These are phyloP conservation scores for Apiospora aurea DNA, from an alignment of 2,329 filamentous ascomycete genomes.

Conservation along the genomic window DNA sequence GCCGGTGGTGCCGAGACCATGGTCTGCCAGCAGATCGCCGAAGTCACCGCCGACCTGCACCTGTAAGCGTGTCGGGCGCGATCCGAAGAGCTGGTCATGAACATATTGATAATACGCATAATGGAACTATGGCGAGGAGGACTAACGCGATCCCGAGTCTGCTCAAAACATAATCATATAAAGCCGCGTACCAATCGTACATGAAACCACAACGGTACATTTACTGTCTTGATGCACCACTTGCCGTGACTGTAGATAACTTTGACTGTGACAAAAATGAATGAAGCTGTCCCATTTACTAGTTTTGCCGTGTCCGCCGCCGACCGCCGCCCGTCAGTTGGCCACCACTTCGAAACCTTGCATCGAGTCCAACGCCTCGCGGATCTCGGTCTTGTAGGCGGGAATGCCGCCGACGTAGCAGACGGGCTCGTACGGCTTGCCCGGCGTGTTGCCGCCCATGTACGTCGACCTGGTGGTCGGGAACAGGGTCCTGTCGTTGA, in stretches of 20 bases:
- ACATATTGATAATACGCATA: background rate
- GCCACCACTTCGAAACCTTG: constrained; percentile 26
- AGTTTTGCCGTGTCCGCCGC: no score
- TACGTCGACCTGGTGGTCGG: constrained; percentile 59
- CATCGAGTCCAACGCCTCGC: constrained; percentile 23
- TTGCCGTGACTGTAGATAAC: background rate
- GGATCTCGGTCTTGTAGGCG: constrained; percentile 37
- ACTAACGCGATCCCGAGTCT: background rate
- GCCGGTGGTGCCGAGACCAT: constrained; percentile 15
- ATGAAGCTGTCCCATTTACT: background rate
- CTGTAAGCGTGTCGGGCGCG: background rate
- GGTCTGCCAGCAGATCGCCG: constrained; percentile 8
- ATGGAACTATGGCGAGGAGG: background rate
- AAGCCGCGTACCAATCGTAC: background rate
- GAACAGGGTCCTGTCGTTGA: constrained; percentile 56
- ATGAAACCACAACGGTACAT: background rate
- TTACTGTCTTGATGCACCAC: background rate
- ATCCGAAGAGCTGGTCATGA: background rate
- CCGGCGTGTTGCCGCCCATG: constrained; percentile 63
- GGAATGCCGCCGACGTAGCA: constrained; percentile 54
- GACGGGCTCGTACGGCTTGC: constrained; percentile 59
- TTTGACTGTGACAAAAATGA: background rate
- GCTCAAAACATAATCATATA: constrained; percentile 1
- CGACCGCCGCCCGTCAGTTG: constrained; percentile 1
- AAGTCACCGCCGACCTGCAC: constrained; percentile 14